These are phyloP conservation scores for Nigrospora osmanthi DNA, from an alignment of 2,329 filamentous ascomycete genomes.

Conservation along the genomic window DNA sequence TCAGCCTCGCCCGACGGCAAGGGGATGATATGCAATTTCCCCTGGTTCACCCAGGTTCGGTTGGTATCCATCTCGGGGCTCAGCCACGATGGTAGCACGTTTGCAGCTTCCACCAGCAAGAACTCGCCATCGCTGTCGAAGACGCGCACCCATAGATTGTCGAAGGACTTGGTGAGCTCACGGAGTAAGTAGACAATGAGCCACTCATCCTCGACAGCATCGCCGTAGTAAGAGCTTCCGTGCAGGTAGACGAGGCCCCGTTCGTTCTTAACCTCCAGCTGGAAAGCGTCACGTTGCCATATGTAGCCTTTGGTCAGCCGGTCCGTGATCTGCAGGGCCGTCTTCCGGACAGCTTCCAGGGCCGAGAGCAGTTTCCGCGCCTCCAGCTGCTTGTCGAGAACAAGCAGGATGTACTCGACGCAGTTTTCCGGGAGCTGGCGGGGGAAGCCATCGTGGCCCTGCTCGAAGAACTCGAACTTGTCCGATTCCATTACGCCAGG, in stretches of 20 bases:
- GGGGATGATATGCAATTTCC: constrained; percentile 68
- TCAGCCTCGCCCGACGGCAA: constrained; percentile 27
- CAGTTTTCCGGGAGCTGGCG: constrained; percentile 66
- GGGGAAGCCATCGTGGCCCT: constrained; percentile 21
- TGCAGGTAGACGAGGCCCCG: constrained; percentile 56
- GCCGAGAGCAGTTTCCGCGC: constrained; percentile 51
- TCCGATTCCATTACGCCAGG: constrained; percentile 11
- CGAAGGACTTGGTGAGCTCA: constrained; percentile 66
- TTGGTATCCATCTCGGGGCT: constrained; percentile 85
- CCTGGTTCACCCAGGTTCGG: constrained; percentile 80
- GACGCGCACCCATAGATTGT: constrained; percentile 72
- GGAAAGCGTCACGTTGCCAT: constrained; percentile 84
- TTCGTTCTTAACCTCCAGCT: constrained; percentile 55
- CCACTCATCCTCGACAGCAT: constrained; percentile 97
- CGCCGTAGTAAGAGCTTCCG: constrained; percentile 80
- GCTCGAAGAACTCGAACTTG: constrained; percentile 15
- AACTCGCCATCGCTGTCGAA: constrained; percentile 92
- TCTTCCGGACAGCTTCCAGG: constrained; percentile 66
- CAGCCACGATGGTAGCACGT: constrained; percentile 79
- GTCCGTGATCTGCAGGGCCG: constrained; percentile 54
- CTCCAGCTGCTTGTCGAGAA: constrained; percentile 51
- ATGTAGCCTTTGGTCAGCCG: constrained; percentile 76
- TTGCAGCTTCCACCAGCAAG: constrained; percentile 86
- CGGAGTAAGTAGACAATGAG: constrained; percentile 84
- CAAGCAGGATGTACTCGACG: constrained; percentile 75